Percentiles rank a stretch among this genome's conserved stretches.
Conservation (phyloP, 805 yeast species). For the Brettanomyces custersianus region DNA sequence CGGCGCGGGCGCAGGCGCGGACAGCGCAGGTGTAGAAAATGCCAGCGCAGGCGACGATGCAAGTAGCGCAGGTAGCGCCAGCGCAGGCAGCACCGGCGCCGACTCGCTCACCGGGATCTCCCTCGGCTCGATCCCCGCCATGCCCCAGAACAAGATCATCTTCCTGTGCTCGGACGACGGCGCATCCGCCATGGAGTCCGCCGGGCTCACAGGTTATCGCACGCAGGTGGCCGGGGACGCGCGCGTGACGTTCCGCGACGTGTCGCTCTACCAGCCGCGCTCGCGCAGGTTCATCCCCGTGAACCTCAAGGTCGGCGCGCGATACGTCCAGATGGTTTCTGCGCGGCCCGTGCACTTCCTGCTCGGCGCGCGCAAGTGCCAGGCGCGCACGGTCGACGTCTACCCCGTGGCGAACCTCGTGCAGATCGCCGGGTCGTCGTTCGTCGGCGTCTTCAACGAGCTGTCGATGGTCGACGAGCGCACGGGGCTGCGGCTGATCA, state of each 20-base stretch:
- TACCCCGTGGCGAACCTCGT: slow-evolving; percentile 31
- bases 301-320: slow-evolving; percentile 59
- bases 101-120: neutral
- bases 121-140: slow-evolving; percentile 2
- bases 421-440: slow-evolving; percentile 31
- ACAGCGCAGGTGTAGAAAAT: slow-evolving; percentile 3
- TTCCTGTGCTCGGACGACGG: slow-evolving; percentile 43
- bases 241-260: slow-evolving; percentile 44
- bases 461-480: slow-evolving; percentile 32
- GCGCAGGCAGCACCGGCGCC: too few species aligned
- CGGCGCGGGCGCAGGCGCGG: neutral
- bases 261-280: slow-evolving; percentile 39
- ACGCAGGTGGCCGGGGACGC: slow-evolving; percentile 36
- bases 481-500: slow-evolving; percentile 28
- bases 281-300: slow-evolving; percentile 50
- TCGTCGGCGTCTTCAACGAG: slow-evolving; percentile 41
- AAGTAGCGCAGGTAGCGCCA: too few species aligned
- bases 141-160: slow-evolving; percentile 7
- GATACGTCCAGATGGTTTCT: slow-evolving; percentile 48
- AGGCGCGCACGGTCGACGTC: slow-evolving; percentile 34
- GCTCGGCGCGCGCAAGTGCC: slow-evolving; percentile 26
- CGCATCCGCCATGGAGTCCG: slow-evolving; percentile 30
- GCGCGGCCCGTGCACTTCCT: slow-evolving; percentile 35
- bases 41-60: too few species aligned
- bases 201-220: slow-evolving; percentile 36